Base-by-base conservation (phyloP, 768 basidiomycete genomes). In the Suillus tomentosus region DNA sequence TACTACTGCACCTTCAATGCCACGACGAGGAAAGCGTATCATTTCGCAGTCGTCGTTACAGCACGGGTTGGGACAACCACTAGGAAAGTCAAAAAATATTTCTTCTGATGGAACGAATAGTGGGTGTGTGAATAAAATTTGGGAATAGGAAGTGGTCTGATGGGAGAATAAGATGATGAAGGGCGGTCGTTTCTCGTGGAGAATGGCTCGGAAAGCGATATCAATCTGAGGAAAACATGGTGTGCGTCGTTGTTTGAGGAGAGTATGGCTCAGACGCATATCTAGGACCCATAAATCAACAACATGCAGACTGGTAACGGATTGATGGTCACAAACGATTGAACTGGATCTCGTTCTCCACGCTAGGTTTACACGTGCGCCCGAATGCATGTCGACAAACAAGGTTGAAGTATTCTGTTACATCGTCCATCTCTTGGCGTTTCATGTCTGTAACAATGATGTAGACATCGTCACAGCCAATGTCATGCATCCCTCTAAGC, bases 151-250 rank as follows among this genome's bases (percentile, higher is more conserved):
- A 11, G 88, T 89, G 36, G 88, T 88, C 72, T 91, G 89, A 71
- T 89, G 89, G 34, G 90, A 92, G 75, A 92, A 91, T 66, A 92
- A 81, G 54, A 92, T 82, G 69, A 92, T 79, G 74, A 92, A 92
- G 43, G 87, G 90, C 5, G 90, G 90, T 58, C 81, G 83, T 71
- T 91, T 91, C 75, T 92, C 90, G 77, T 87, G 82, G 4, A 92
- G 80, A 68, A 92, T 87, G 14, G 90, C 89, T 45, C 90, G 88
- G 61, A 92, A 81, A 42, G 87, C 85, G 64, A 92, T 83, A 76
- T 92, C 90, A 76, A 92, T 89, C 75, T 92, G 90, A 6, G 90
- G 90, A 74, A 92, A 91, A 74, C 90, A 92, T 0, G 90, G 90
- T 6, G 84, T 87, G n/a, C 90, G 84, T 40, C 84, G 84, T 70